Percentiles rank a stretch among this genome's conserved stretches.
Conservation (phyloP, 2,329 filamentous ascomycete species). For the Phialemoniopsis sp. region DNA sequence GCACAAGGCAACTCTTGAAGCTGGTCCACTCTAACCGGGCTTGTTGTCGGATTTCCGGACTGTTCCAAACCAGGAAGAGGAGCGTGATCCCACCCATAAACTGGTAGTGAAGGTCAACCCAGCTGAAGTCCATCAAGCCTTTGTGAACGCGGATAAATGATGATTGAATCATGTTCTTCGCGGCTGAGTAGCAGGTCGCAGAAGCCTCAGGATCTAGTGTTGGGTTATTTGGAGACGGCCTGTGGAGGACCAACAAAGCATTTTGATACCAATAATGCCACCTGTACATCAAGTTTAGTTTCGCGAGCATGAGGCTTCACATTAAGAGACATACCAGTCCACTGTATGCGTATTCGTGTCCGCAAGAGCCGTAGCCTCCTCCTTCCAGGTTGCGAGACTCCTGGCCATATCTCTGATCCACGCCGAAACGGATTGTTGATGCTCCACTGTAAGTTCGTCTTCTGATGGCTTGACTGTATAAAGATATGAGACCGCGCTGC, state of each 20-base stretch:
- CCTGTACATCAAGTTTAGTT: background rate
- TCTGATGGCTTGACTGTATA: slow-evolving; percentile 1
- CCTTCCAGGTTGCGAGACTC: background rate
- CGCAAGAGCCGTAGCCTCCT: slow-evolving; percentile 1
- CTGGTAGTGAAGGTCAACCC: slow-evolving; percentile 16
- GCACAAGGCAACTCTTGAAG: slow-evolving; percentile 15
- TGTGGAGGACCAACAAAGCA: slow-evolving; percentile 14
- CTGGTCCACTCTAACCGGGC: slow-evolving; percentile 11
- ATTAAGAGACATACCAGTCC: slow-evolving; percentile 6
- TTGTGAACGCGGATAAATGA: slow-evolving; percentile 12
- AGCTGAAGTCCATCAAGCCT: slow-evolving; percentile 12
- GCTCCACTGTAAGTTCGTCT: too few species aligned
- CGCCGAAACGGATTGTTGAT: background rate
- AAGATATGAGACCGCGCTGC: slow-evolving; percentile 10
- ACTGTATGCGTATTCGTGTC: slow-evolving; percentile 4
- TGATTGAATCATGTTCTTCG: slow-evolving; percentile 14
- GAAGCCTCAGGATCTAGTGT: slow-evolving; percentile 5
- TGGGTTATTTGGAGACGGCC: slow-evolving; percentile 9
- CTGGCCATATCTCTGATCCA: slow-evolving; percentile 6
- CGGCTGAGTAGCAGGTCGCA: slow-evolving; percentile 10
- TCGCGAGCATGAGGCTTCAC: background rate
- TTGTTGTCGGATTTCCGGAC: slow-evolving; percentile 1
- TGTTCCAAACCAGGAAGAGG: slow-evolving; percentile 12
- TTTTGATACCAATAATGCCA: slow-evolving; percentile 16
- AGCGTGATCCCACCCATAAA: slow-evolving; percentile 16